Evolutionary conservation across 306 rosid species (phyloP), one percentile per base, ranked within the genome.

Genomic region (Inga oerstediana): DNA sequence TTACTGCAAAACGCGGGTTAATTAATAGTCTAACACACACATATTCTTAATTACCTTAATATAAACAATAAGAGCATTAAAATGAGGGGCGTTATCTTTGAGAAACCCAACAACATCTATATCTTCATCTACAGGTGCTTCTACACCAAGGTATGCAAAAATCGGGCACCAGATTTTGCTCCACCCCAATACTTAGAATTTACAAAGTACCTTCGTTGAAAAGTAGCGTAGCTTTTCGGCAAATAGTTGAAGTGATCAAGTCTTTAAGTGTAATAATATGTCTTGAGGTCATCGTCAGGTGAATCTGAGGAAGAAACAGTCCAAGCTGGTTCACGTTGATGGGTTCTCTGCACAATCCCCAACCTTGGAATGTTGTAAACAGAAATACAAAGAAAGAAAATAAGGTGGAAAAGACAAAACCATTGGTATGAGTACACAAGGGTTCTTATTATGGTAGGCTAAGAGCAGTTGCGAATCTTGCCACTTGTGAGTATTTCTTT

Each of bases 201-300:
- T 14, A 89, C 74, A 27, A 86, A 5, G 43, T 89, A 91, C 54
- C 91, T 85, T 81, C 89, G 91, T 15, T 76, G 67, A 43, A 91
- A 91, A 44, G 90, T 87, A 79, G 46, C 19, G 74, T 82, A 89
- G 72, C 91, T 89, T 1, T 85, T 88, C 14, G 90, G 92, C 19
- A 74, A 67, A 22, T 84, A 91, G 82, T 86, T 89, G 84, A 91
- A 89, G 80, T 91, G 92, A 49, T 91, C 92, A 0, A 91, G 83
- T 10, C 83, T 88, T 86, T 91, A 92, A 16, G 78, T 81, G 76
- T 84, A 89, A 48, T 82, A 87, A 39, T 66, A 86, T 43, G 85
- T 87, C 35, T 51, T 52, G 61, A 82, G 32, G 34, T 75, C 75
- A 30, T 37, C 41, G 41, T 37, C 7, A 20, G 45, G 49, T 5